phyloP scores from a whole-genome alignment of 805 yeast genomes.

The Hanseniaspora mollemarum region DNA sequence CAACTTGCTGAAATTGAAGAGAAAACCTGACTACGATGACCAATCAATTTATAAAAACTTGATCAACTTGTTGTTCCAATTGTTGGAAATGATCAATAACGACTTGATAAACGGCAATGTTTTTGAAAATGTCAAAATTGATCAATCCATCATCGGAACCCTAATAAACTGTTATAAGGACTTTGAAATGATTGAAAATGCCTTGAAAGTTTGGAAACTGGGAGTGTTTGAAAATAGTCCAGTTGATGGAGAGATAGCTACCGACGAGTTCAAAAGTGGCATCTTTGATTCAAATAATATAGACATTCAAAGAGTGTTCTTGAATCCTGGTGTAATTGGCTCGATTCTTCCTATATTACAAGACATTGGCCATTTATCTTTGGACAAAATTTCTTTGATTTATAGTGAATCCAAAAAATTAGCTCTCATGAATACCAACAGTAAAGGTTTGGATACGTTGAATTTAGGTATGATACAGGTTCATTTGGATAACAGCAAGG shows the following conservation, averaged over 20 bases:
- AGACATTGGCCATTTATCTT: conserved; percentile 44
- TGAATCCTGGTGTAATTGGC: conserved; percentile 57
- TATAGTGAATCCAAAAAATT: conserved; percentile 37
- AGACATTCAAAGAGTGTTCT: conserved; percentile 29
- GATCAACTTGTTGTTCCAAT: conserved; percentile 39
- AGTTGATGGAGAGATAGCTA: conserved; percentile 26
- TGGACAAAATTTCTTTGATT: conserved; percentile 48
- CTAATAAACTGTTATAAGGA: conserved; percentile 50
- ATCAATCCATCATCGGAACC: conserved; percentile 47
- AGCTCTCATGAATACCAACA: conserved; percentile 26
- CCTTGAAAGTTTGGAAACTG: conserved; percentile 58
- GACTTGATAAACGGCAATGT: conserved; percentile 31
- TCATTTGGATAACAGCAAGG: conserved; percentile 52
- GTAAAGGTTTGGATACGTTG: conserved; percentile 31
- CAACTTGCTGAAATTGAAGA: conserved; percentile 43
- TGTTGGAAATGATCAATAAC: conserved; percentile 42
- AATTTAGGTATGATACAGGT: conserved; percentile 65
- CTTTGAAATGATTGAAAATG: conserved; percentile 48
- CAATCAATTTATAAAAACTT: conserved; percentile 46
- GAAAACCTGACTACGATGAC: conserved; percentile 50
- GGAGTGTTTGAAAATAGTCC: conserved; percentile 38
- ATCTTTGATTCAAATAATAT: conserved; percentile 21
- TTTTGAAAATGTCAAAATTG: conserved; percentile 29
- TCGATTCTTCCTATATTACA: conserved; percentile 56
- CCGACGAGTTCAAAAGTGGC: conserved; percentile 18